A percentile compares a stretch with the other conserved stretches of the same genome.
phyloP scores from a whole-genome alignment of 177 flowering plant genomes.

The Vitis hybrid region DNA sequence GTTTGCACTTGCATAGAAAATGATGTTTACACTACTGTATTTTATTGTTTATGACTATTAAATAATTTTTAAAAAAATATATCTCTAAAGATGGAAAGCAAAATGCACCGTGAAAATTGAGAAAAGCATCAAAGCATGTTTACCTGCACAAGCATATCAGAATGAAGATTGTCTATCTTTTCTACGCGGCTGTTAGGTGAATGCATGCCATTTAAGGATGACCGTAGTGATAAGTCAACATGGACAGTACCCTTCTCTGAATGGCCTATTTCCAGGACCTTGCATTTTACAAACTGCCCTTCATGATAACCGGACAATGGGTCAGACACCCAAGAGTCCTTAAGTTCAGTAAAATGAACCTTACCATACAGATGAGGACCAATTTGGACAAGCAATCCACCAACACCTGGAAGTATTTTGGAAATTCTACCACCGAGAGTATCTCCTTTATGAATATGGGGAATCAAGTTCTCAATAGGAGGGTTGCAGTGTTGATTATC shows the following conservation, averaged over 20 bases:
- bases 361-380: slow-evolving; percentile 77
- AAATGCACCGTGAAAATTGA: background rate
- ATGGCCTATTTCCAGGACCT: slow-evolving; percentile 59
- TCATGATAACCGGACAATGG: slow-evolving; percentile 70
- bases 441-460: slow-evolving; percentile 60
- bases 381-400: slow-evolving; percentile 85
- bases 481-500: slow-evolving; percentile 9
- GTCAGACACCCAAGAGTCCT: slow-evolving; percentile 57
- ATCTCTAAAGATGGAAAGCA: background rate
- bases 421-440: slow-evolving; percentile 75
- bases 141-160: slow-evolving; percentile 77
- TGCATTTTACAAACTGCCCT: slow-evolving; percentile 92
- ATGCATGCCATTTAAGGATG: slow-evolving; percentile 29
- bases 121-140: background rate
- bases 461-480: slow-evolving; percentile 19
- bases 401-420: slow-evolving; percentile 76
- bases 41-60: background rate
- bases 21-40: background rate
- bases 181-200: slow-evolving; percentile 32
- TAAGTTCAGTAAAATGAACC: slow-evolving; percentile 82
- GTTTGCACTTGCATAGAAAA: background rate
- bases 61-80: background rate
- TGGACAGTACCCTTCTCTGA: slow-evolving; percentile 59
- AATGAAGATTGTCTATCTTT: slow-evolving; percentile 64
- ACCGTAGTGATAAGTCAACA: slow-evolving; percentile 76